Evolutionary conservation across 306 rosid genomes (phyloP), one percentile per base, ranked within the genome.

Genomic region (Gastrolobium bilobum): DNA sequence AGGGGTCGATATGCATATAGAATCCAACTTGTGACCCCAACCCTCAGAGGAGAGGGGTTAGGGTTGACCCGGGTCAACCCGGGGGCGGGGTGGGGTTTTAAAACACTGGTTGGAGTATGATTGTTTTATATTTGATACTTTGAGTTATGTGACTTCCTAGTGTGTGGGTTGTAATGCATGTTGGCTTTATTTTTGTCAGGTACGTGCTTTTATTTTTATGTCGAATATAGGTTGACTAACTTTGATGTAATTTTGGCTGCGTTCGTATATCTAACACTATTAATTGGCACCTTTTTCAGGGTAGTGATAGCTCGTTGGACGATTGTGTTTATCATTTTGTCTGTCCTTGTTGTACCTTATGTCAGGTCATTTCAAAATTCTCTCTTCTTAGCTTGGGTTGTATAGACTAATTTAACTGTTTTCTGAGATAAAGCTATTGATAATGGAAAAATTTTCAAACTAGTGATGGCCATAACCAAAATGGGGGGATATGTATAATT

Each of bases 281-380:
- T 35, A 72, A 2, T 33, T 42, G 75, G 60, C 57, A 58, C 59
- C 20, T 47, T 39, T 82, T 79, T 4, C 87, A 86, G 89, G 89
- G 84, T 46, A 76, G 87, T 35, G 87, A 86, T 67, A 86, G 83
- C 72, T 65, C 67, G 46, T 42, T 86, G 75, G 89, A 86, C 14
- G 89, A 86, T 77, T 86, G 80, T 6, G 35, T 54, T 31, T 80
- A 65, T 83, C 87, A 86, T 83, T 78, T 86, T 73, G 29, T 86
- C 63, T 86, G 89, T 76, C 89, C 89, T 59, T 86, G 89, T 39
- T 86, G 89, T 73, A 83, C 89, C 31, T 60, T 86, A 56, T 86
- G 89, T 37, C 89, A 86, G 89, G 89, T 86, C 4, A 71, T 58
- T 44, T 71, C 71, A 60, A 66, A 65, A 66, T 76, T 46, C 61